Conservation (phyloP, 352 stramenopile genomes). For the Pythium rhizo-oryzae region DNA sequence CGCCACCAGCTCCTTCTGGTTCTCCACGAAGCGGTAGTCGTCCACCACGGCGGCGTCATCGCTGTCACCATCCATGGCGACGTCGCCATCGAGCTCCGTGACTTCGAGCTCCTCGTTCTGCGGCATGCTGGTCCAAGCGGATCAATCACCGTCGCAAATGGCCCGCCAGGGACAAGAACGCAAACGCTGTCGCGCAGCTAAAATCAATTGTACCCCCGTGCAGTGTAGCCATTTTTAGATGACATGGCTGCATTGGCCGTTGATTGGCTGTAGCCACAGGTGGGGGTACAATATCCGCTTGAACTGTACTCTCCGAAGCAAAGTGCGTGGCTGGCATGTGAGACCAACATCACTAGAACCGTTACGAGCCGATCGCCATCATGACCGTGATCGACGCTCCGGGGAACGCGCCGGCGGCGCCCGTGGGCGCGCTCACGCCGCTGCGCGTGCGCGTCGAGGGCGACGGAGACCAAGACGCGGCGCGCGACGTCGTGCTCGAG, state of each 20-base stretch:
- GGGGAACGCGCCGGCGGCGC: not conserved
- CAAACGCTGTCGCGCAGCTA: too few species aligned
- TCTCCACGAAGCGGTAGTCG: constrained; percentile 61
- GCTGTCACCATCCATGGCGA: not conserved
- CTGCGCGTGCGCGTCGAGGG: constrained; percentile 52
- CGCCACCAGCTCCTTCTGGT: constrained; percentile 87
- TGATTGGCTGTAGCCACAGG: not conserved
- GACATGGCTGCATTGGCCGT: constrained; percentile 4
- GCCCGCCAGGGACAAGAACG: too few species aligned
- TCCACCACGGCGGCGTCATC: constrained; percentile 14
- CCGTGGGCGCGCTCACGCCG: constrained; percentile 35
- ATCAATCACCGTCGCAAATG: too few species aligned
- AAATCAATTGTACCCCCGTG: not conserved
- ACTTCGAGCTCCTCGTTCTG: constrained; percentile 26
- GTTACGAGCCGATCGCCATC: not conserved
- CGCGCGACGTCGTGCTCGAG: constrained; percentile 41
- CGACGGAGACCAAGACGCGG: not conserved
- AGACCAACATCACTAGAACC: not conserved
- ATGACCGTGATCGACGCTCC: constrained; percentile 9
- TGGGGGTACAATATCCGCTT: not conserved
- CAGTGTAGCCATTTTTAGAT: constrained; percentile 12
- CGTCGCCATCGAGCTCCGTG: not conserved
- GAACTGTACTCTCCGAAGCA: not conserved
- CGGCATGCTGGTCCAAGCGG: not conserved
- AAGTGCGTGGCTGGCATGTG: constrained; percentile 16